Evolutionary conservation across 2,329 filamentous ascomycete species (phyloP).

Genomic region (Pseudocercospora vitis): DNA sequence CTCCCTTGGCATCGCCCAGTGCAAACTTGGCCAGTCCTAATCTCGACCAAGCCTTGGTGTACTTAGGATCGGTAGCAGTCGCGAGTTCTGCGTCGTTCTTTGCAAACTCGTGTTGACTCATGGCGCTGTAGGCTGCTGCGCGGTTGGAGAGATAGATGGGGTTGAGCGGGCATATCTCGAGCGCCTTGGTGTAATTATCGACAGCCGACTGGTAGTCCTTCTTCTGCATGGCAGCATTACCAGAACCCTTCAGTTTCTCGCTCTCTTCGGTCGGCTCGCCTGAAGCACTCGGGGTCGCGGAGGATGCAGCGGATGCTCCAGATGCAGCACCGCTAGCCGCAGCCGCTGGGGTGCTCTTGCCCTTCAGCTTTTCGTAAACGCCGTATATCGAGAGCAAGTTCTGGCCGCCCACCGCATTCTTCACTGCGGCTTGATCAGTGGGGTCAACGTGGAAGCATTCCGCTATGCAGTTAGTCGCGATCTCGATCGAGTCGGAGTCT

Average conservation of each 20-base stretch:
- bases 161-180: slow-evolving; percentile 78
- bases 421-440: slow-evolving; percentile 68
- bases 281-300: slow-evolving; percentile 45
- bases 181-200: slow-evolving; percentile 82
- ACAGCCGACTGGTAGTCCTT: slow-evolving; percentile 87
- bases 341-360: slow-evolving; percentile 54
- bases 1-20: slow-evolving; percentile 82
- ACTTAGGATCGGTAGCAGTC: slow-evolving; percentile 81
- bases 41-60: slow-evolving; percentile 96
- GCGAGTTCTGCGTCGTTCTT: slow-evolving; percentile 87
- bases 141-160: slow-evolving; percentile 98
- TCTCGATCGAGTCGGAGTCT: slow-evolving; percentile 89
- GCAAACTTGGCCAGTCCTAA: slow-evolving; percentile 90
- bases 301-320: slow-evolving; percentile 44
- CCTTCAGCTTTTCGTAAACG: slow-evolving; percentile 93
- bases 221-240: slow-evolving; percentile 91
- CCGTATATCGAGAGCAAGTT: slow-evolving; percentile 88
- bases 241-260: slow-evolving; percentile 82
- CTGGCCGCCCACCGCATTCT: slow-evolving; percentile 79
- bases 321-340: slow-evolving; percentile 41
- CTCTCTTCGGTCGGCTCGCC: slow-evolving; percentile 67
- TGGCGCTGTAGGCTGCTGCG: slow-evolving; percentile 86
- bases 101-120: slow-evolving; percentile 79
- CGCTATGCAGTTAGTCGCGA: slow-evolving; percentile 89
- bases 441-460: slow-evolving; percentile 95